Conservation (phyloP, 75 land plant species). For the Azolla pinnata region DNA sequence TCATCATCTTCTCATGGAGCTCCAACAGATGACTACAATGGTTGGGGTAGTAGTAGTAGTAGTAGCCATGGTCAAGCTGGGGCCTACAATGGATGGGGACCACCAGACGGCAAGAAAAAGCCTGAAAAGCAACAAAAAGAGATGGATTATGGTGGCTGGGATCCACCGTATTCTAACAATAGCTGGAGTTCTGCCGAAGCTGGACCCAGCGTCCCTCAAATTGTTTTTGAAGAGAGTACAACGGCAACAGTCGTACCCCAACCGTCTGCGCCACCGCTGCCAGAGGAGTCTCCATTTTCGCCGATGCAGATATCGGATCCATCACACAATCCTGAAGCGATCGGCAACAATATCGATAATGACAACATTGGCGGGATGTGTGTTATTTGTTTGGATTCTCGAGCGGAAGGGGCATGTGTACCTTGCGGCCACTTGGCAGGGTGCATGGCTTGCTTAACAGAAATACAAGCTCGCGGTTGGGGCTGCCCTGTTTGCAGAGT, state of each 20-base stretch:
- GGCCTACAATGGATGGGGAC: conserved; percentile 20
- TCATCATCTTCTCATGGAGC: neutral
- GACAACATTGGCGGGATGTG: conserved; percentile 30
- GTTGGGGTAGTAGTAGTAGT: too few species aligned
- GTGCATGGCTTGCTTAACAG: conserved; percentile 89
- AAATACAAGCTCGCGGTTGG: conserved; percentile 74
- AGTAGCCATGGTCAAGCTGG: conserved; percentile 1
- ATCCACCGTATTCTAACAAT: conserved; percentile 4
- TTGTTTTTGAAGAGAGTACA: neutral
- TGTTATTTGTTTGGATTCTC: conserved; percentile 90
- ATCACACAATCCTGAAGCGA: neutral
- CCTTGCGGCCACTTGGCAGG: conserved; percentile 99
- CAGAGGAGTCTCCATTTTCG: neutral
- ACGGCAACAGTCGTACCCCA: conserved; percentile 1
- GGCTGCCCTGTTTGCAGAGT: conserved; percentile 95
- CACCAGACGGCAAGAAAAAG: conserved; percentile 4
- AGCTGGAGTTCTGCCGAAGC: conserved; percentile 27
- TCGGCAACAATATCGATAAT: neutral
- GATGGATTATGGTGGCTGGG: conserved; percentile 3
- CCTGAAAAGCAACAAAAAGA: conserved; percentile 7
- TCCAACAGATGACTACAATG: conserved; percentile 24
- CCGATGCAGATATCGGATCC: neutral
- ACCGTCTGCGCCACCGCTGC: conserved; percentile 75
- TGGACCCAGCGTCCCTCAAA: conserved; percentile 15
- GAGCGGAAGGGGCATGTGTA: conserved; percentile 76